Conservation (phyloP, 1,284 basidiomycete genomes). For the Quambalaria eucalypti region DNA sequence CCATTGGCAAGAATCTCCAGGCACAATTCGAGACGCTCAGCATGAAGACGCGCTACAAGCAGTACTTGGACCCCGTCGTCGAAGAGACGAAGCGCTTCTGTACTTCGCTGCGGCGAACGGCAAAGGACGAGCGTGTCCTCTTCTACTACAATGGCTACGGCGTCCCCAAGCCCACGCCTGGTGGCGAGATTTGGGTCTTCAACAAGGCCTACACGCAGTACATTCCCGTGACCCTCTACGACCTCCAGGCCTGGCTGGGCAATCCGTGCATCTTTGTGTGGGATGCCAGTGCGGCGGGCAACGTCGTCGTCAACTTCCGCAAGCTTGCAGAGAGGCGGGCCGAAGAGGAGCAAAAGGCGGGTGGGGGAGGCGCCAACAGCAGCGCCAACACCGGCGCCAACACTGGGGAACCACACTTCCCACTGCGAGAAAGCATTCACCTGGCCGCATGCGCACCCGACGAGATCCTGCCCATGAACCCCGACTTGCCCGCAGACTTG, state of each 20-base stretch:
- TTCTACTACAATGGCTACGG: slow-evolving; percentile 99
- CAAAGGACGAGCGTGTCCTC: slow-evolving; percentile 84
- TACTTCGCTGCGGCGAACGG: slow-evolving; percentile 70
- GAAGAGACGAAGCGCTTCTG: slow-evolving; percentile 90
- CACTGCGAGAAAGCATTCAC: slow-evolving; percentile 83
- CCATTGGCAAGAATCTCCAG: slow-evolving; percentile 81
- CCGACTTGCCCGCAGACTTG: slow-evolving; percentile 89
- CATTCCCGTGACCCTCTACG: slow-evolving; percentile 87
- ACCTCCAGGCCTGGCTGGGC: slow-evolving; percentile 71
- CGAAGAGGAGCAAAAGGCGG: slow-evolving; percentile 55
- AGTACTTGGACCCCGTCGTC: slow-evolving; percentile 83
- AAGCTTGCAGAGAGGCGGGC: slow-evolving; percentile 76
- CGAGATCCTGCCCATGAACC: slow-evolving; percentile 86
- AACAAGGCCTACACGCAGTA: slow-evolving; percentile 97
- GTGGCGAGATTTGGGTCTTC: slow-evolving; percentile 98
- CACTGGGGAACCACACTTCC: slow-evolving; percentile 51
- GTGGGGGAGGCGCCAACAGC: slow-evolving; percentile 13
- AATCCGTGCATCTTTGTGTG: slow-evolving; percentile 96
- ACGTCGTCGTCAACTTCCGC: slow-evolving; percentile 84
- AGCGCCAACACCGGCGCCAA: slow-evolving; percentile 18
- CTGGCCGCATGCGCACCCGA: slow-evolving; percentile 87
- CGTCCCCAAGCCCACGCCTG: slow-evolving; percentile 89
- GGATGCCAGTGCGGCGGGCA: slow-evolving; percentile 94
- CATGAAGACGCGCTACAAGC: slow-evolving; percentile 56
- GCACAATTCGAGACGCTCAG: slow-evolving; percentile 88